Conservation (phyloP, 306 rosid species). For the Oemleria cerasiformis region DNA sequence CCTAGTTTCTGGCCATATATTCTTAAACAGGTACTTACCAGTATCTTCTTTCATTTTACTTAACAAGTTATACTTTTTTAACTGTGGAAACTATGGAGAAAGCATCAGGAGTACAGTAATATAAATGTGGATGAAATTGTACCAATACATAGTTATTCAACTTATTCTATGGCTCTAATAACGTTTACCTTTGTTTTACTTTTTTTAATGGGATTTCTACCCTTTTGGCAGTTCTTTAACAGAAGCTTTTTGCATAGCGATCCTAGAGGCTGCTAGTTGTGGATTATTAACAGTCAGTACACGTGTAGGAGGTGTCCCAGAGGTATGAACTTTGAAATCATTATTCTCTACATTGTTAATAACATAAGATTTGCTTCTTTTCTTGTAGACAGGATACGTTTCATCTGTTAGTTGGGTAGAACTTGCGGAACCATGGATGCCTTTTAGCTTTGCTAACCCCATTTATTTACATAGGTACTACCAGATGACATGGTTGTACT, state of each 20-base stretch:
- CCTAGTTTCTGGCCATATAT: constrained; percentile 78
- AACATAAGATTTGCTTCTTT: background rate
- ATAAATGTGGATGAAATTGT: background rate
- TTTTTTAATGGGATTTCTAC: constrained; percentile 1
- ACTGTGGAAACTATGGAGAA: background rate
- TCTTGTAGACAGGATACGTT: background rate
- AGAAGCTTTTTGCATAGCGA: constrained; percentile 98
- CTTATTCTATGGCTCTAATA: background rate
- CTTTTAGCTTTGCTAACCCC: constrained; percentile 13
- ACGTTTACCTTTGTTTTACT: background rate
- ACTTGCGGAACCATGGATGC: background rate
- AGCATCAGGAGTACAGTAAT: background rate
- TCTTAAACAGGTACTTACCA: constrained; percentile 67
- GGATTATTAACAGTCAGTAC: constrained; percentile 94
- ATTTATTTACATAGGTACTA: constrained; percentile 59
- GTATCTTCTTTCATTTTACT: background rate
- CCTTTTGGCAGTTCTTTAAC: constrained; percentile 71
- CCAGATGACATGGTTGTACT: constrained; percentile 94
- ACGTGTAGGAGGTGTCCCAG: constrained; percentile 93
- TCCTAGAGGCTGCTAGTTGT: constrained; percentile 95
- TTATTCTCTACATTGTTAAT: constrained; percentile 14
- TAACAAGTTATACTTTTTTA: too few relatives aligned
- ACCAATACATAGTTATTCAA: background rate
- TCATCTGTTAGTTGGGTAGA: background rate
- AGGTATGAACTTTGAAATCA: constrained; percentile 42